phyloP scores from a whole-genome alignment of 2,329 filamentous ascomycete genomes.

The Triangularia setosa region DNA sequence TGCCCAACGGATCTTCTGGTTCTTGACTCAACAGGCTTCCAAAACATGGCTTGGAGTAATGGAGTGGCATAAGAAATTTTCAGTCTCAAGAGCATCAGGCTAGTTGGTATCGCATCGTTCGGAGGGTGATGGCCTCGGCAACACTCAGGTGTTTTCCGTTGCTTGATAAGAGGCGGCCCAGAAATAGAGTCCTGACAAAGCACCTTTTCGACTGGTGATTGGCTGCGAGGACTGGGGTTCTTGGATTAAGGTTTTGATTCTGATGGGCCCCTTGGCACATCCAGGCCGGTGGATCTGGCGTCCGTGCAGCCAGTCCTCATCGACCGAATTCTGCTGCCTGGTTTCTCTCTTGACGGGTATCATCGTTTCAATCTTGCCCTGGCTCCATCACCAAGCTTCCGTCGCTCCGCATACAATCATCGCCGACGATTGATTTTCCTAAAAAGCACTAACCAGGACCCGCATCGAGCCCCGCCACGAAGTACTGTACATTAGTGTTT shows the following conservation, averaged over 20 bases:
- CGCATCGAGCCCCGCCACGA: not conserved
- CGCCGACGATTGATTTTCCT: not conserved
- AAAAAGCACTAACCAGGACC: not conserved
- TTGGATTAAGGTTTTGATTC: constrained; percentile 8
- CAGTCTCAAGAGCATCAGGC: not conserved
- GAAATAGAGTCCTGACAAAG: constrained; percentile 12
- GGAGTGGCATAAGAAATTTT: not conserved
- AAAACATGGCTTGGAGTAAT: not conserved
- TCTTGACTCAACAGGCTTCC: not conserved
- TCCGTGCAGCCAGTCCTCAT: constrained; percentile 8
- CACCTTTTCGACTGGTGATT: not conserved
- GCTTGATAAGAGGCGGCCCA: constrained; percentile 8
- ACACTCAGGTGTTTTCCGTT: not conserved
- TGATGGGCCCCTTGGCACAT: not conserved
- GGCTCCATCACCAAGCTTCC: not conserved
- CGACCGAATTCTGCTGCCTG: constrained; percentile 19
- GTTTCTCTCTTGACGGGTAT: not conserved
- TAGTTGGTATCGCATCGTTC: not conserved
- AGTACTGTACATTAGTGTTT: not conserved
- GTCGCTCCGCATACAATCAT: not conserved
- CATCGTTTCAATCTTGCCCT: not conserved
- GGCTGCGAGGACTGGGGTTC: not conserved
- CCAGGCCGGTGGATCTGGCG: not conserved
- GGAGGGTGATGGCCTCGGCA: not conserved
- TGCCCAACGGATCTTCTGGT: not conserved